phyloP scores from a whole-genome alignment of 768 basidiomycete genomes.

The Rubroboletus satanas region DNA sequence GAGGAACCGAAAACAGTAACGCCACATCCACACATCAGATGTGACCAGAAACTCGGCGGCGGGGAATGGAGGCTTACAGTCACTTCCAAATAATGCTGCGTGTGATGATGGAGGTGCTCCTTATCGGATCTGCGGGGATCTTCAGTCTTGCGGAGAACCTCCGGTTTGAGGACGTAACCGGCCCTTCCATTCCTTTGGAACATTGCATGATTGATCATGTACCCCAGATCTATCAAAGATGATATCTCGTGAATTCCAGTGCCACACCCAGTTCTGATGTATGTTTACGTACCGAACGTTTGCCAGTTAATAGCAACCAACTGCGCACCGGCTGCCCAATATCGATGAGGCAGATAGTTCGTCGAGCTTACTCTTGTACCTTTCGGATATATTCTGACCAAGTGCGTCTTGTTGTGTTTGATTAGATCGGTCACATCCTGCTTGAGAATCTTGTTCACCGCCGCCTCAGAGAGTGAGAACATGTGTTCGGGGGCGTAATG shows the following conservation, averaged over 20 bases:
- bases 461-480: slow-evolving; percentile 88
- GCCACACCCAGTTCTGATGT: background rate
- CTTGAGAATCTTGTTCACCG: slow-evolving; percentile 72
- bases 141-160: slow-evolving; percentile 60
- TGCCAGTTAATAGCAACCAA: slow-evolving; percentile 97
- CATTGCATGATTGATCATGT: slow-evolving; percentile 93
- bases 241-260: background rate
- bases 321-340: slow-evolving; percentile 87
- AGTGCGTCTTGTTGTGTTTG: slow-evolving; percentile 79
- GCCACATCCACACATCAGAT: background rate
- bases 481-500: slow-evolving; percentile 84
- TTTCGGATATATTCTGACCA: slow-evolving; percentile 85
- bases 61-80: slow-evolving; percentile 40
- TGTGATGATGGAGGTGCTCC: slow-evolving; percentile 48
- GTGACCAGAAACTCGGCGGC: background rate
- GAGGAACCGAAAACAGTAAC: background rate
- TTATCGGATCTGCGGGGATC: slow-evolving; percentile 52
- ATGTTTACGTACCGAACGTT: slow-evolving; percentile 67
- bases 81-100: slow-evolving; percentile 60
- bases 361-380: slow-evolving; percentile 76
- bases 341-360: slow-evolving; percentile 86
- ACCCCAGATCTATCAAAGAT: slow-evolving; percentile 67
- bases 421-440: slow-evolving; percentile 66
- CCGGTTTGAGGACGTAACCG: slow-evolving; percentile 90
- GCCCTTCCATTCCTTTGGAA: slow-evolving; percentile 86